Base-by-base conservation (phyloP, 108 stramenopile species). In the Nitzschia sp. region DNA sequence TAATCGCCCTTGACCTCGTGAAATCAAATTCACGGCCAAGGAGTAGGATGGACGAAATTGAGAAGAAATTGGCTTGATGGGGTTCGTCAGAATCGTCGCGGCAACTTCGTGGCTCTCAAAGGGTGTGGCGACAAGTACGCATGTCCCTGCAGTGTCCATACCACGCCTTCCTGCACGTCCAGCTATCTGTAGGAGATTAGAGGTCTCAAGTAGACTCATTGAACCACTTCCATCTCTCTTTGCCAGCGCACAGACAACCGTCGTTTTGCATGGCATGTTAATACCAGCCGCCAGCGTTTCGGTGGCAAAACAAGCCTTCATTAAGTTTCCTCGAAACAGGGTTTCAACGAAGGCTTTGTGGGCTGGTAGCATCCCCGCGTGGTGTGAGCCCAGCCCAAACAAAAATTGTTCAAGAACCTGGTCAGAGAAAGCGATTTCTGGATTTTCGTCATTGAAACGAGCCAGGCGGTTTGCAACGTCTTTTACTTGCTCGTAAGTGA, bases 231-330 rank as follows among this genome's bases (percentile, higher is more conserved):
- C 86, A 36, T 88, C 88, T 50, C 89, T 59, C 67, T 98, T 98
- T 52, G 88, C 93, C 47, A 98, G 71, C 2, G 87, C 71, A 26
- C 93, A 89, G 19, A 98, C 87, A 15, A 95, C 92, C 5, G 97
- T 96, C 27, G 92, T 84, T 53, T 95, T 68, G 15, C 67, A 72
- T 34, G 84, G 85, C 87, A 89, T 86, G 61, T 95, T 96, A 36
- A 97, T 89, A 4, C 97, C 97, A n/a, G 97, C 97, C 5, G 96
- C 96, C 27, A 98, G 68, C 1, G 97, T 98, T 66, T 98, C 97
- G 0, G 97, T 98, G 0, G 96, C 96, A 66, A 98, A 98, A 0
- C 96, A 87, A 16, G 80, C 96, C 68, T 91, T 96, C 79, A 96
- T 89, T 2, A 96, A 76, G 15, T 90, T 85, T 27, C 74, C 60